Evolutionary conservation across 2,329 filamentous ascomycete species (phyloP), one percentile per base, ranked within the genome.

Genomic region (Trichoderma sp.): DNA sequence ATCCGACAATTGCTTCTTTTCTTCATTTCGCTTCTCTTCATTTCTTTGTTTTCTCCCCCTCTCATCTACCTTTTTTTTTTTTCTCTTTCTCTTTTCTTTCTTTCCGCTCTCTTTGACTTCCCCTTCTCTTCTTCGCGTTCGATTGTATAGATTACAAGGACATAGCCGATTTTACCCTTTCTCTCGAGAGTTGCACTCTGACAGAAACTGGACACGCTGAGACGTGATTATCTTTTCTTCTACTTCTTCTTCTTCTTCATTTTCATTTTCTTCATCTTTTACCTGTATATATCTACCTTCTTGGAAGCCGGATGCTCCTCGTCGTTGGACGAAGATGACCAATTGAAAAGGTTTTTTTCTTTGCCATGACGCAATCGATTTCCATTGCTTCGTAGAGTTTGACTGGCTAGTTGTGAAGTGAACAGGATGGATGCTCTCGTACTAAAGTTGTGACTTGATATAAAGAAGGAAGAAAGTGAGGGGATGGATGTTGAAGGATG

Each of bases 61-160:
- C 9, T n/a, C 5, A 5, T 35, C 8, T 25, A 5, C 27, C 6
- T 22, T 25, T 29, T 15, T 10, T n/a, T n/a, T 25, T 7, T 19
- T n/a, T 15, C 8, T 5, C 22, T 22, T 17, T 9, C 4, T 37
- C 12, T 34, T 32, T 32, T 34, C 27, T n/a, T 34, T n/a, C 2
- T 10, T 22, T 54, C n/a, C 48, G 8, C 25, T 52, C 15, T 22
- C 53, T 67, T 29, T 34, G 35, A 32, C 27, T 65, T 37, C 37
- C 32, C 22, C 48, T 53, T 56, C 37, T 22, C 35, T 67, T 60
- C 50, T 60, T 60, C 29, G 29, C 53, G 34, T 63, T 63, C 50
- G n/a, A 39, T 58, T 56, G 57, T 67, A 67, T 67, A 67, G 65
- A 67, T 67, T 67, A 54, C 65, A 67, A 67, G 37, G 37, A 56